phyloP scores from a whole-genome alignment of 306 rosid genomes.

The Echinosophora koreensis region DNA sequence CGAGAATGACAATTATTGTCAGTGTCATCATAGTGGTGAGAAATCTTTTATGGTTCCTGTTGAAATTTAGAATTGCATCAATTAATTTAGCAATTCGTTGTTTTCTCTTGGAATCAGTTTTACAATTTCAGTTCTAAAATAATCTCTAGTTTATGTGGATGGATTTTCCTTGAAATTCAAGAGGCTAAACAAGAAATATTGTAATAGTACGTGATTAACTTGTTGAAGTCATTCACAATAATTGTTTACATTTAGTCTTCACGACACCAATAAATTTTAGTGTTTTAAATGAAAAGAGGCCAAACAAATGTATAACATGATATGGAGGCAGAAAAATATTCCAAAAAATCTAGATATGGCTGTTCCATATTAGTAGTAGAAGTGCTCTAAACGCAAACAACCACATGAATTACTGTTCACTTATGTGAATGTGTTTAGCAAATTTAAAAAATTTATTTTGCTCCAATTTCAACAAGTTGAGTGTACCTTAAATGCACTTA shows the following conservation, averaged over 20 bases:
- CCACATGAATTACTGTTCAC: neutral
- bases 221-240: neutral
- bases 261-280: neutral
- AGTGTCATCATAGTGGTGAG: conserved; percentile 62
- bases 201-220: neutral
- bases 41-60: neutral
- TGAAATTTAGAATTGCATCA: too few species aligned
- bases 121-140: neutral
- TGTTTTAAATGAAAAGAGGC: neutral
- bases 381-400: too few species aligned
- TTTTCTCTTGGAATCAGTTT: neutral
- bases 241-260: neutral
- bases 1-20: conserved; percentile 48
- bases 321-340: too few species aligned
- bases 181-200: too few species aligned
- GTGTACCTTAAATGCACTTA: neutral
- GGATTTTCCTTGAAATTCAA: neutral
- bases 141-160: neutral
- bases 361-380: neutral
- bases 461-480: neutral
- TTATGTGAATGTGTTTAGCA: neutral
- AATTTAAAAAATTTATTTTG: neutral
- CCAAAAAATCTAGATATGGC: neutral
- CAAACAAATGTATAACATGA: too few species aligned
- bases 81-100: neutral